Base-by-base conservation (phyloP, 2,329 filamentous ascomycete species). In the Emmonsia crescens region DNA sequence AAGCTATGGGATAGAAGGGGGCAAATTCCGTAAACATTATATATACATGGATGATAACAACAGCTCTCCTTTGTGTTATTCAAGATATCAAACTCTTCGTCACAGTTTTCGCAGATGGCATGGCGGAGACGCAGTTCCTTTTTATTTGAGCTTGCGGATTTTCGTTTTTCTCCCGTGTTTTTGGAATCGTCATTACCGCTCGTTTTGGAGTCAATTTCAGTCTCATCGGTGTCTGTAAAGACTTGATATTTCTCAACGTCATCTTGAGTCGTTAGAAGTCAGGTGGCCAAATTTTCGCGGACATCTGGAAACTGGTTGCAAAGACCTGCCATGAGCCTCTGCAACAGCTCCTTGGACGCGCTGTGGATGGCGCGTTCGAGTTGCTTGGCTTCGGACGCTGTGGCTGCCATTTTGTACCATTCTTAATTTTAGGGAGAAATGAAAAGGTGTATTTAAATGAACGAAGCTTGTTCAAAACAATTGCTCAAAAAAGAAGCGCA, bases 21-120 rank as follows among this genome's bases (percentile, higher is more conserved):
- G 6, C n/a, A 27, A 12, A 24, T 24, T 46, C 2, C 24, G 5
- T 27, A 33, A 31, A 36, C 5, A 27, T 9, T 2, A n/a, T 33
- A 24, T 55, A 5, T 64, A 68, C 69, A 64, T 10, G 62, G 59
- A 64, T 71, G 66, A 51, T 67, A 69, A 24, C 36, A 24, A 54
- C 67, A 70, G 57, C 57, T 62, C 6, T 59, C 57, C 14, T 64
- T 63, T 0, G 60, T 24, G 48, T 68, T 69, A 1, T 60, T 52
- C 10, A 66, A 59, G 8, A 66, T 63, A 62, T 69, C 65, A 49
- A 66, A 70, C 60, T 69, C 64, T 59, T 69, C 27, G 5, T 68
- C 58, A 60, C 67, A 71, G 42, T 69, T 64, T n/a, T 57, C 33
- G 33, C 68, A 70, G 49, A 59, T 59, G n/a, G 49, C 59, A 48